Conservation (phyloP, 1,284 basidiomycete species). For the Sparassis latifolia region DNA sequence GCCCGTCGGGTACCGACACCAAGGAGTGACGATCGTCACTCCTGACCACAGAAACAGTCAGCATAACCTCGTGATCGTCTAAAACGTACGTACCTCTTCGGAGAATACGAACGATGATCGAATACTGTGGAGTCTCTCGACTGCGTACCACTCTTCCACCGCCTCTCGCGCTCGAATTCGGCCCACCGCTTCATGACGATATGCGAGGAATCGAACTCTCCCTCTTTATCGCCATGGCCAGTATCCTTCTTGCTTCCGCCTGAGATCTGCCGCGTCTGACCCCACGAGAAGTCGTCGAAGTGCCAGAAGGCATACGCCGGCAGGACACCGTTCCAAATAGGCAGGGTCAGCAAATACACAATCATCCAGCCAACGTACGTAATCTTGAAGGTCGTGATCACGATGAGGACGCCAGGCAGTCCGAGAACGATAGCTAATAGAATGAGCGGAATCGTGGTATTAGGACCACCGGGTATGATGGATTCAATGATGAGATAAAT, state of each 20-base stretch:
- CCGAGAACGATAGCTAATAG: constrained; percentile 92
- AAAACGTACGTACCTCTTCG: constrained; percentile 48
- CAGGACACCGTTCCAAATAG: constrained; percentile 93
- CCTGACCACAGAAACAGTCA: constrained; percentile 19
- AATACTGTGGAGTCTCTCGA: constrained; percentile 76
- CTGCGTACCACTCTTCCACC: constrained; percentile 84
- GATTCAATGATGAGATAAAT: constrained; percentile 86
- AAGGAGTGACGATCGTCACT: constrained; percentile 65
- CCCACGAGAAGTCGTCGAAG: constrained; percentile 99
- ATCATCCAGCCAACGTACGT: constrained; percentile 97
- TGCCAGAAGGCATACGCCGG: constrained; percentile 98
- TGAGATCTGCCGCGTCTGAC: constrained; percentile 85
- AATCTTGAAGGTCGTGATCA: constrained; percentile 90
- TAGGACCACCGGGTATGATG: constrained; percentile 72
- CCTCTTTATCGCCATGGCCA: constrained; percentile 85
- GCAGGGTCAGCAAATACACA: constrained; percentile 87
- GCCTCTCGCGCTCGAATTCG: constrained; percentile 94
- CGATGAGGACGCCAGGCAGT: constrained; percentile 91
- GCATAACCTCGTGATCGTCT: too few species aligned
- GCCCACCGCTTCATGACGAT: constrained; percentile 99
- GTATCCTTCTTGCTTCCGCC: constrained; percentile 58
- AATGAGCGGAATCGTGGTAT: constrained; percentile 91
- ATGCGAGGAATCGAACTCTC: constrained; percentile 92
- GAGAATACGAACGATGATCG: constrained; percentile 40
- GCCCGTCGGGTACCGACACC: constrained; percentile 70